phyloP scores from a whole-genome alignment of 306 rosid genomes.

The Dryas octopetala region DNA sequence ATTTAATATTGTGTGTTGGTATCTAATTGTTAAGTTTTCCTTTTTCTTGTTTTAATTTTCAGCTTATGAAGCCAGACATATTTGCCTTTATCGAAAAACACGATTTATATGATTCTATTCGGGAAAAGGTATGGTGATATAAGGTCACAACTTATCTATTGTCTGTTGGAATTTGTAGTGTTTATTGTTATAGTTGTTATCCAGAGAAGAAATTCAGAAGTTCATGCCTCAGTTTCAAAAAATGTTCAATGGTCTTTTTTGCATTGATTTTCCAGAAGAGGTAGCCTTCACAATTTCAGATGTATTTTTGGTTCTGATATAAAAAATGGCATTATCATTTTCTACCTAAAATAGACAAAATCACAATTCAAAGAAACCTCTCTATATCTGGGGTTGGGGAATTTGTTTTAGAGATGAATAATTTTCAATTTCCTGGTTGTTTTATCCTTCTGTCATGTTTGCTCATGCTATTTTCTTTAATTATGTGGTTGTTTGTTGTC shows the following conservation, averaged over 20 bases:
- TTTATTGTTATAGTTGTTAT: constrained; percentile 13
- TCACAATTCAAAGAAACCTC: constrained; percentile 21
- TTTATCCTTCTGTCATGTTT: background rate
- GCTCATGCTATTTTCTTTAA: constrained; percentile 10
- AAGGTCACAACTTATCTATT: background rate
- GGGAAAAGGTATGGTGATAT: constrained; percentile 68
- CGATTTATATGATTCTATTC: constrained; percentile 71
- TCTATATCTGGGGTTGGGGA: constrained; percentile 21
- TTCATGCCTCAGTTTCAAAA: background rate
- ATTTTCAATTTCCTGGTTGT: constrained; percentile 14
- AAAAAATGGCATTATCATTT: constrained; percentile 5
- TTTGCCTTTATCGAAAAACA: constrained; percentile 90
- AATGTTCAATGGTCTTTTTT: background rate
- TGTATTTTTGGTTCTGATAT: constrained; percentile 9
- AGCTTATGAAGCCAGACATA: constrained; percentile 85
- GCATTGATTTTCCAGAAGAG: constrained; percentile 16
- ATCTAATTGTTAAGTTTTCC: constrained; percentile 11
- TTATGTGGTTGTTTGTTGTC: constrained; percentile 16
- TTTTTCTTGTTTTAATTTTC: constrained; percentile 37
- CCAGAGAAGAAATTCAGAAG: constrained; percentile 4
- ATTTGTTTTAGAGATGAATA: constrained; percentile 17
- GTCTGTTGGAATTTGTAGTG: constrained; percentile 6
- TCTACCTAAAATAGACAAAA: constrained; percentile 17
- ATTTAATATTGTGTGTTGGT: background rate
- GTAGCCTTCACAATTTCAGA: constrained; percentile 22